Conservation (phyloP, 768 basidiomycete species). For the Trametes maxima region DNA sequence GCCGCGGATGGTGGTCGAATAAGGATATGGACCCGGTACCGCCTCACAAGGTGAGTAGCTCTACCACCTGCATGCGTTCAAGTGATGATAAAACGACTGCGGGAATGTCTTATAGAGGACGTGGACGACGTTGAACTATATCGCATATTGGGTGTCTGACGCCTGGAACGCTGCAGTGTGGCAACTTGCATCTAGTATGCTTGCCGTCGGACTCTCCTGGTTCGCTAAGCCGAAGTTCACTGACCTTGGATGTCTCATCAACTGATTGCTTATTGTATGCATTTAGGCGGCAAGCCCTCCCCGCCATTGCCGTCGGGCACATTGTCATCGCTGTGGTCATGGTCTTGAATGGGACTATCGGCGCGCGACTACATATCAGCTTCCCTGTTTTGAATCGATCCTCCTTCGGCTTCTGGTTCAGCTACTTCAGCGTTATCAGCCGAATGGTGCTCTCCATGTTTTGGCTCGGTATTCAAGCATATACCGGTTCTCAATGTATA, state of each 20-base stretch:
- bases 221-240: conserved; percentile 26
- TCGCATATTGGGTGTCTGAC: conserved; percentile 57
- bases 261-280: no score
- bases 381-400: conserved; percentile 83
- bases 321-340: conserved; percentile 71
- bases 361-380: conserved; percentile 75
- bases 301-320: conserved; percentile 73
- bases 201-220: conserved; percentile 77
- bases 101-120: conserved; percentile 42
- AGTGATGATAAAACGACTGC: not conserved
- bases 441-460: conserved; percentile 79
- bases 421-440: conserved; percentile 83
- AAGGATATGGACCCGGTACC: conserved; percentile 80
- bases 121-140: conserved; percentile 69
- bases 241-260: not conserved
- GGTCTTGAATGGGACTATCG: conserved; percentile 77
- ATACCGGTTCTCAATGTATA: conserved; percentile 63
- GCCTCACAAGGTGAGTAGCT: conserved; percentile 32
- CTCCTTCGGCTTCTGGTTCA: conserved; percentile 88
- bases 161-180: conserved; percentile 37
- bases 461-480: conserved; percentile 77
- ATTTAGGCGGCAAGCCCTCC: conserved; percentile 64
- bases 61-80: not conserved
- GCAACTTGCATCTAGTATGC: conserved; percentile 76
- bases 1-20: conserved; percentile 60